Evolutionary conservation across 495 filamentous ascomycete species (phyloP).

Genomic region (Podospora pseudoanserina): DNA sequence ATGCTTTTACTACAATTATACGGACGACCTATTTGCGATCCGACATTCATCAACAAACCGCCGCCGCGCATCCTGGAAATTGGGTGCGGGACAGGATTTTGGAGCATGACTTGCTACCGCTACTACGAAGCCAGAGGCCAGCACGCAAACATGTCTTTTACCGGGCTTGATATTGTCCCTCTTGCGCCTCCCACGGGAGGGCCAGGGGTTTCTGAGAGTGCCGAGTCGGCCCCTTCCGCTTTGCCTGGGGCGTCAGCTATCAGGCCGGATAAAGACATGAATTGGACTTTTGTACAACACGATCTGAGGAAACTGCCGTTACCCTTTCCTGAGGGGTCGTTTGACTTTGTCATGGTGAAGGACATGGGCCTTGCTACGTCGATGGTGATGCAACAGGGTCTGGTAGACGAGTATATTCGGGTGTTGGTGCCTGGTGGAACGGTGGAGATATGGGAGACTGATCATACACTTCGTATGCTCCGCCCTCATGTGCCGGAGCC

Average conservation of each 20-base stretch:
- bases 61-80: conserved; percentile 79
- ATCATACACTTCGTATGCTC: conserved; percentile 72
- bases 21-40: conserved; percentile 73
- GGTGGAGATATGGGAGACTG: conserved; percentile 83
- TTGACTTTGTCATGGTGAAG: conserved; percentile 88
- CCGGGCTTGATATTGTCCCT: conserved; percentile 78
- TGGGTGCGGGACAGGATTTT: conserved; percentile 83
- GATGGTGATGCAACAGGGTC: conserved; percentile 55
- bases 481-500: conserved; percentile 68
- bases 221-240: conserved; percentile 15
- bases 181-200: conserved; percentile 56
- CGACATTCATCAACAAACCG: conserved; percentile 58
- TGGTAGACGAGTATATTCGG: conserved; percentile 74
- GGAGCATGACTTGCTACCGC: conserved; percentile 81
- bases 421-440: conserved; percentile 74
- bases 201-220: neutral
- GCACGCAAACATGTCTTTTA: conserved; percentile 60
- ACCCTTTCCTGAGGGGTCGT: conserved; percentile 78
- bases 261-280: conserved; percentile 61
- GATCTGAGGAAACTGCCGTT: conserved; percentile 71
- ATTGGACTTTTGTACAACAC: conserved; percentile 85
- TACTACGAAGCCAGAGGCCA: conserved; percentile 62
- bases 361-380: conserved; percentile 71
- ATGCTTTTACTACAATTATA: conserved; percentile 77
- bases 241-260: conserved; percentile 12